These are phyloP conservation scores for Epichloe festucae DNA, from an alignment of 2,329 filamentous ascomycete genomes.

Conservation along the genomic window DNA sequence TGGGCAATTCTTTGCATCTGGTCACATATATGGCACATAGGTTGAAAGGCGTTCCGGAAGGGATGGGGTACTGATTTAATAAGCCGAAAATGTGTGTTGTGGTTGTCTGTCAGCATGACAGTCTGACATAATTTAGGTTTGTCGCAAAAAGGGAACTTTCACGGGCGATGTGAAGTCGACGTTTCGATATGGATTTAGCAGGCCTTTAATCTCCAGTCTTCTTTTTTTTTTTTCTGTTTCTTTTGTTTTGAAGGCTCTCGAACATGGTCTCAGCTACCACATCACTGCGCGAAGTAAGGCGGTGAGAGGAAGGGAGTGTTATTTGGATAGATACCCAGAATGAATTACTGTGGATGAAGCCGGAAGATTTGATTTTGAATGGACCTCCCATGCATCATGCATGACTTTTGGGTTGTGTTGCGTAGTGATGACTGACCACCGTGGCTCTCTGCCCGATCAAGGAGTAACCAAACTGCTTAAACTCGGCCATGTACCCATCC, in stretches of 20 bases:
- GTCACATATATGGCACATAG: neutral
- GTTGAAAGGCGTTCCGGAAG: neutral
- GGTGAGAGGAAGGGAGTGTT: neutral
- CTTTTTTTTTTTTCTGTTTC: neutral
- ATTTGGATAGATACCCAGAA: slow-evolving; percentile 6
- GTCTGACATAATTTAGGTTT: neutral
- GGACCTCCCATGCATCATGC: no score
- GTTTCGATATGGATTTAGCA: neutral
- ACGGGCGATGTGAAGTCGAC: no score
- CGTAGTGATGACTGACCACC: no score
- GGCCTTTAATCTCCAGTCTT: neutral
- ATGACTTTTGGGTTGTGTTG: no score
- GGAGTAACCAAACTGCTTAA: slow-evolving; percentile 1
- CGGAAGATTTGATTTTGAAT: no score
- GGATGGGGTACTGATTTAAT: neutral
- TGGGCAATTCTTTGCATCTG: neutral
- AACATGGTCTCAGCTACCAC: neutral
- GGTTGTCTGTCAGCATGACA: neutral
- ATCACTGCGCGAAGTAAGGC: no score
- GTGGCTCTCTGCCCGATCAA: no score
- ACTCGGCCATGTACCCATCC: slow-evolving; percentile 9
- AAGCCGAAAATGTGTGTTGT: neutral
- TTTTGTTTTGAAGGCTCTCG: neutral
- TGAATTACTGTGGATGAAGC: neutral
- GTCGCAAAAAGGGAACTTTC: no score